These are phyloP conservation scores for Cladobotryum protrusum DNA, from an alignment of 2,329 filamentous ascomycete genomes.

Conservation along the genomic window DNA sequence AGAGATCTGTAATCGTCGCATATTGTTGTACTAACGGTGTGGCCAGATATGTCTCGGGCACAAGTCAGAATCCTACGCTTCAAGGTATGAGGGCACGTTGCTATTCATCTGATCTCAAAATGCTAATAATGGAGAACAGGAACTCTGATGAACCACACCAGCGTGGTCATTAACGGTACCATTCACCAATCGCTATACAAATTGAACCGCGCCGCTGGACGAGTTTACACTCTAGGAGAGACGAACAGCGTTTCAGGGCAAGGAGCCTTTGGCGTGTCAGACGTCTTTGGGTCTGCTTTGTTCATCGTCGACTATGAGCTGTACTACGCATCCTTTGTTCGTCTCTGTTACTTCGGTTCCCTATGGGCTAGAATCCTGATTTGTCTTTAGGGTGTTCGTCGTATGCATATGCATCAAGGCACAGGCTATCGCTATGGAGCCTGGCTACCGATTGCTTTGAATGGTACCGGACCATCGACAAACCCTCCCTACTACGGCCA, in stretches of 20 bases:
- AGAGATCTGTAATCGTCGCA: too few species aligned
- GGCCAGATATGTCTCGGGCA: too few species aligned
- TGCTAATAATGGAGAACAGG: neutral
- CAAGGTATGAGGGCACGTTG: too few species aligned
- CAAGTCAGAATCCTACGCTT: neutral
- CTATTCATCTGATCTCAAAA: too few species aligned
- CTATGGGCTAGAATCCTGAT: neutral
- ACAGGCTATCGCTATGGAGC: constrained; percentile 8
- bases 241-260: constrained; percentile 8
- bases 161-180: constrained; percentile 5
- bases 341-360: rapidly evolving
- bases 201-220: constrained; percentile 1
- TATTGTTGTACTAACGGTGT: too few species aligned
- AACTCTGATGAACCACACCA: constrained; percentile 8
- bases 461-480: constrained; percentile 5
- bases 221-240: constrained; percentile 6
- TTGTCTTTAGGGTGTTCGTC: neutral
- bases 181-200: constrained; percentile 4
- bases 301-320: constrained; percentile 9
- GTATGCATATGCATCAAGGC: constrained; percentile 10
- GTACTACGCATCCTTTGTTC: constrained; percentile 8
- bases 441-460: constrained; percentile 8
- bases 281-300: constrained; percentile 7
- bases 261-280: constrained; percentile 7
- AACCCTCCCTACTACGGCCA: constrained; percentile 11